phyloP scores from a whole-genome alignment of 441 rosid species.

The Hura crepitans region DNA sequence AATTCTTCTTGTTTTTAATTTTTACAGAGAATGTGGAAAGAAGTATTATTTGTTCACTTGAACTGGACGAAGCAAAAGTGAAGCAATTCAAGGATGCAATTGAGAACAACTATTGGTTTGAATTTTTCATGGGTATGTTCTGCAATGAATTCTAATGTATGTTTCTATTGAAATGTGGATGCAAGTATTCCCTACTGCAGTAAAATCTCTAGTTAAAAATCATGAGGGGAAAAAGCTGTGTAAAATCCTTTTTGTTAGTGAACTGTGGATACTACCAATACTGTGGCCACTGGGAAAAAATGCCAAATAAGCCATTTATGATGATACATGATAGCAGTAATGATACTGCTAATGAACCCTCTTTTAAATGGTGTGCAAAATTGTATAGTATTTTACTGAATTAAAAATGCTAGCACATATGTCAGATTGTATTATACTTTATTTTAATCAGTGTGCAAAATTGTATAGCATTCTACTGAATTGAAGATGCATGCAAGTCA shows the following conservation, averaged over 20 bases:
- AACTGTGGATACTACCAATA: background rate
- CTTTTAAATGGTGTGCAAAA: background rate
- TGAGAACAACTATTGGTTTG: slow-evolving; percentile 90
- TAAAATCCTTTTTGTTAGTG: background rate
- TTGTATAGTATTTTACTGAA: background rate
- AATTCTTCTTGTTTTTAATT: background rate
- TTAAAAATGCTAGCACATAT: background rate
- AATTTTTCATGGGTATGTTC: slow-evolving; percentile 88
- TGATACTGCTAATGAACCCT: background rate
- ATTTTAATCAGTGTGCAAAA: too few relatives aligned
- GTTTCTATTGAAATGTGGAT: background rate
- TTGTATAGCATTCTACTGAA: background rate
- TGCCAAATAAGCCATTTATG: background rate
- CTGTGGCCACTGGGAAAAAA: background rate
- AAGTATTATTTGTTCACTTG: slow-evolving; percentile 53
- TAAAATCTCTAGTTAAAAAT: background rate
- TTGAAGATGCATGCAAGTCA: too few relatives aligned
- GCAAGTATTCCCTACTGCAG: background rate
- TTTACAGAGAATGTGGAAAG: slow-evolving; percentile 63
- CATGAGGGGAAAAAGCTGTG: background rate
- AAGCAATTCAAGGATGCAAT: slow-evolving; percentile 84
- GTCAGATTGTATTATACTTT: background rate
- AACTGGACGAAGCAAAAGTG: slow-evolving; percentile 64
- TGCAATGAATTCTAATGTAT: slow-evolving; percentile 9
- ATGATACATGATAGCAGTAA: background rate